These are phyloP conservation scores for Calonectria henricotiae DNA, from an alignment of 2,329 filamentous ascomycete genomes.

Conservation along the genomic window DNA sequence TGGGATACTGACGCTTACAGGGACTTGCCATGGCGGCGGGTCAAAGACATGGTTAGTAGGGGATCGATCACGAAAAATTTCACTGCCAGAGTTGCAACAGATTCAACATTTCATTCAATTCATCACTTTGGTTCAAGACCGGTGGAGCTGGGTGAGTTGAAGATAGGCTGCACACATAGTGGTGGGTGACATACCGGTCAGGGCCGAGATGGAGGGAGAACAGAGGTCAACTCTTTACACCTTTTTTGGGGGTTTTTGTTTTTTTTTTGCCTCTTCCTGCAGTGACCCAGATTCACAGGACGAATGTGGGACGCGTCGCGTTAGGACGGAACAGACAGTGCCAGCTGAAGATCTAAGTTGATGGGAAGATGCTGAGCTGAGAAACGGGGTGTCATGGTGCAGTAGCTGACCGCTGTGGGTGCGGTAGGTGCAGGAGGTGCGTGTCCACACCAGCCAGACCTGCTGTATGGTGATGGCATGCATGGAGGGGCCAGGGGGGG, in stretches of 20 bases:
- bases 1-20: slow-evolving; percentile 20
- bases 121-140: background rate
- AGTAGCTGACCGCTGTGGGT: slow-evolving; percentile 20
- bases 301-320: slow-evolving; percentile 27
- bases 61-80: background rate
- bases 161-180: background rate
- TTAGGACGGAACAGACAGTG: slow-evolving; percentile 13
- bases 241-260: background rate
- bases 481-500: slow-evolving; percentile 23
- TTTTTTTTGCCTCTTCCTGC: slow-evolving; percentile 8
- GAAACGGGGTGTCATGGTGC: slow-evolving; percentile 19
- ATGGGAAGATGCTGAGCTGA: slow-evolving; percentile 31
- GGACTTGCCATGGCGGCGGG: slow-evolving; percentile 21
- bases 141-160: background rate
- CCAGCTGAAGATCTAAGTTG: slow-evolving; percentile 35
- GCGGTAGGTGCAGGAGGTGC: slow-evolving; percentile 20
- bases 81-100: background rate
- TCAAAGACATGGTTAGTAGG: slow-evolving; percentile 5
- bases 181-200: slow-evolving; percentile 7
- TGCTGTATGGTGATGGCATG: slow-evolving; percentile 31
- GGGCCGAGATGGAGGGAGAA: slow-evolving; percentile 24
- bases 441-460: slow-evolving; percentile 1
- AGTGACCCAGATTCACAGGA: slow-evolving; percentile 33
- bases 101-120: background rate
- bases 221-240: background rate